Evolutionary conservation across 2,329 filamentous ascomycete genomes (phyloP).

Genomic region (Penicillium sp.): DNA sequence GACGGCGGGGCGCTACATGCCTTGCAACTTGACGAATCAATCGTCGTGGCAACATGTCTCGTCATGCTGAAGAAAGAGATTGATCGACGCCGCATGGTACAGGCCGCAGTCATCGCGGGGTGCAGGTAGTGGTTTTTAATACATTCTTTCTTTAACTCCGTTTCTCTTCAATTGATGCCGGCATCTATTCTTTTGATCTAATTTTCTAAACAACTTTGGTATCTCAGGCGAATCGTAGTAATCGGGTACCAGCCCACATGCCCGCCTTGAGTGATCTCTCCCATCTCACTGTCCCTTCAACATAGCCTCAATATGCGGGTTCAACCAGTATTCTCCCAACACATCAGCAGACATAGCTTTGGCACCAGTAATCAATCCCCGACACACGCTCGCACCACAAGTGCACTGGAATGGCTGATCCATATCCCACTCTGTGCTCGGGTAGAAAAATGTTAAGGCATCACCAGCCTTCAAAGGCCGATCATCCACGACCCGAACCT

Average conservation of each 20-base stretch:
- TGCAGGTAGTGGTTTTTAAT: constrained; percentile 5
- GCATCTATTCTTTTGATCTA: neutral
- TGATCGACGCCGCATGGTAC: constrained; percentile 56
- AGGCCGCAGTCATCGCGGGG: constrained; percentile 48
- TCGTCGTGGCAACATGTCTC: constrained; percentile 59
- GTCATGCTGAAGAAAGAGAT: constrained; percentile 67
- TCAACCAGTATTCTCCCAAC: constrained; percentile 44
- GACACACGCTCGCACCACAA: constrained; percentile 43
- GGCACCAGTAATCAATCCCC: constrained; percentile 43
- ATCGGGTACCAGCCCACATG: neutral
- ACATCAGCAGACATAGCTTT: constrained; percentile 34
- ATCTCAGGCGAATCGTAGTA: neutral
- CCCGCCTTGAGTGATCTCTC: neutral
- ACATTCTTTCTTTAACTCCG: neutral
- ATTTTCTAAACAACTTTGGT: neutral
- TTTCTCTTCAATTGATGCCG: neutral
- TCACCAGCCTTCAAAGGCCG: constrained; percentile 43
- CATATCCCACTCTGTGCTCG: constrained; percentile 53
- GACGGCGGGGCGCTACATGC: constrained; percentile 43
- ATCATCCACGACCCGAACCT: constrained; percentile 41
- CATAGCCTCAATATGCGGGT: constrained; percentile 41
- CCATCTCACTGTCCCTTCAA: constrained; percentile 23
- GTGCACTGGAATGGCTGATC: constrained; percentile 48
- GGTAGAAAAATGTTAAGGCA: constrained; percentile 51
- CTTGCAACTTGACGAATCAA: constrained; percentile 43